Base-by-base conservation (phyloP, 2,329 filamentous ascomycete species). In the Paraphoma sp. region DNA sequence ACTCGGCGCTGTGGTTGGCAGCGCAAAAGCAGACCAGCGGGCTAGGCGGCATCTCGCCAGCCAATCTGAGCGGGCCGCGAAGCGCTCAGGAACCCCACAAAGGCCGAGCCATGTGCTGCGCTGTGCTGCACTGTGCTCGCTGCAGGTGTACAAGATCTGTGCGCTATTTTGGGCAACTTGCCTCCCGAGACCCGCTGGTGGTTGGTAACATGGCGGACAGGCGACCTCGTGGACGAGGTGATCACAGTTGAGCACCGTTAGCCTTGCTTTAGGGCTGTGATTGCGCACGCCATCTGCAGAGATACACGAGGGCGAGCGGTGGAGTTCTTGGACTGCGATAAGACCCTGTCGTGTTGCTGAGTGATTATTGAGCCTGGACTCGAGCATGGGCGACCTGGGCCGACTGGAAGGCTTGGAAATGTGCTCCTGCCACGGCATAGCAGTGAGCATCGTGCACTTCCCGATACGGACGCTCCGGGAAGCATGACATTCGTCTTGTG, bases 1-100 rank as follows among this genome's bases (percentile, higher is more conserved):
- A 65, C 60, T 65, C 49, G 52, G 53, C 53, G 62, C 41, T 69
- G 70, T 75, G 73, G 71, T 71, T 75, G 73, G 73, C 59, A 70
- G 67, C 64, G 64, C 59, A 49, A 53, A 47, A 61, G 56, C 48
- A 60, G 61, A 53, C 44, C 60, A 57, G 53, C 45, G 61, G 62
- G 54, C 59, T 64, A 41, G 62, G 61, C 62, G 54, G 53, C 47
- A 59, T 48, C 17, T 50, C 30, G 18, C 16, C 45, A 64, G 64
- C 72, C 71, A 74, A 73, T 73, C 53, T 45, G 8, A 14, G 36
- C 36, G 23, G 50, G 54, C 60, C 56, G 65, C 57, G 62, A 73
- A 67, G 69, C 72, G 72, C 72, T 71, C 63, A 66, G 54, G 54
- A 38, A 58, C 50, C 60, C 64, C 65, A 56, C 61, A 60, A 51